These are phyloP conservation scores for Neofusicoccum umdonicola DNA, from an alignment of 2,329 filamentous ascomycete genomes.

Conservation along the genomic window DNA sequence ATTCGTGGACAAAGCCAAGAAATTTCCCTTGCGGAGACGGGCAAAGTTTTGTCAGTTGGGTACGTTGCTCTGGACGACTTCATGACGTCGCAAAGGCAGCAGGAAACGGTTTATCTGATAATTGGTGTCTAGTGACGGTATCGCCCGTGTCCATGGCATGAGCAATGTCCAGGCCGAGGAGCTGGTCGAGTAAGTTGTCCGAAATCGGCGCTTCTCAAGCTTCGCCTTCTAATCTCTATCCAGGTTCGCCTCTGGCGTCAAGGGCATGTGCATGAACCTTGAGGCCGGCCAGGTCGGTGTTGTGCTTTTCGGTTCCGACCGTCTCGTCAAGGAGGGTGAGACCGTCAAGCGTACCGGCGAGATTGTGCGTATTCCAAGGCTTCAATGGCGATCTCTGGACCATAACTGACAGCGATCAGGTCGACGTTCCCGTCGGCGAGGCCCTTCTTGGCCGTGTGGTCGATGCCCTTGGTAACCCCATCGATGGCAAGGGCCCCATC, in stretches of 20 bases:
- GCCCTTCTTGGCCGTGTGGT: slow-evolving; percentile 97
- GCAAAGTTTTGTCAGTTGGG: slow-evolving; percentile 69
- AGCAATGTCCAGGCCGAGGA: slow-evolving; percentile 99
- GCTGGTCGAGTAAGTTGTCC: slow-evolving; percentile 87
- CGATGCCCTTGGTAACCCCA: slow-evolving; percentile 97
- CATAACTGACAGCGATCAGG: slow-evolving; percentile 50
- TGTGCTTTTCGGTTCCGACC: slow-evolving; percentile 99
- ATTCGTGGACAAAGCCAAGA: slow-evolving; percentile 99
- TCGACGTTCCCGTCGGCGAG: slow-evolving; percentile 90
- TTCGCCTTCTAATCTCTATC: slow-evolving; percentile 21
- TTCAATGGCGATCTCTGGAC: not conserved
- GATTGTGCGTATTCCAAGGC: slow-evolving; percentile 69
- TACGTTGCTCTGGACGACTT: slow-evolving; percentile 33
- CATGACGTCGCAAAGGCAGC: slow-evolving; percentile 24
- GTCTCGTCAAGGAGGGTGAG: slow-evolving; percentile 99
- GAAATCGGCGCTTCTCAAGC: slow-evolving; percentile 17
- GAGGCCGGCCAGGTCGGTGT: slow-evolving; percentile 99
- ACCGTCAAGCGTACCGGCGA: slow-evolving; percentile 99
- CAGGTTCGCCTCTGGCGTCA: slow-evolving; percentile 98
- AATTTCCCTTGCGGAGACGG: slow-evolving; percentile 93
- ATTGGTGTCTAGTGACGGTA: slow-evolving; percentile 81
- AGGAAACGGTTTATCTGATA: slow-evolving; percentile 31
- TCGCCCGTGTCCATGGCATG: slow-evolving; percentile 99
- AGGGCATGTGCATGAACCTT: slow-evolving; percentile 99
- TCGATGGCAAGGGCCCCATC: slow-evolving; percentile 97